Conservation (phyloP, 805 yeast species). For the Metschnikowia borealis region DNA sequence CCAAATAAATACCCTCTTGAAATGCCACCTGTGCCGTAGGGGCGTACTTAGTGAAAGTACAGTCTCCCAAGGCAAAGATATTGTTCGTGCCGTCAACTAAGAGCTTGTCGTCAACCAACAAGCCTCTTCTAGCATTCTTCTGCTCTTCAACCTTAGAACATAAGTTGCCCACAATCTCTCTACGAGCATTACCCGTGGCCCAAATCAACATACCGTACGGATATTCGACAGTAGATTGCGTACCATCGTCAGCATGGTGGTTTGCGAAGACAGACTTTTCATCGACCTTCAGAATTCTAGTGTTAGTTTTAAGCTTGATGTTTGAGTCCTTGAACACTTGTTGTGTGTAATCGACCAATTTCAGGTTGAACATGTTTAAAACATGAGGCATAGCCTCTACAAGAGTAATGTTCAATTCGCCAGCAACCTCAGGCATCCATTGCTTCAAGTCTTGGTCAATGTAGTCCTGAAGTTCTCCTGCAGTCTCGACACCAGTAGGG, state of each 20-base stretch:
- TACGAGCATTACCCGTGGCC: conserved; percentile 96
- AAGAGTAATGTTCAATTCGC: conserved; percentile 77
- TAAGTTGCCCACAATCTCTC: conserved; percentile 66
- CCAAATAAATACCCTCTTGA: conserved; percentile 86
- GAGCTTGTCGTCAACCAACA: conserved; percentile 71
- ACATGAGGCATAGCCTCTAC: conserved; percentile 92
- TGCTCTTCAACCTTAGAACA: conserved; percentile 69
- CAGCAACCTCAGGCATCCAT: conserved; percentile 84
- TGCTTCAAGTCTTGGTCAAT: conserved; percentile 84
- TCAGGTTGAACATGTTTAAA: conserved; percentile 66
- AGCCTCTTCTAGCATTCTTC: conserved; percentile 85
- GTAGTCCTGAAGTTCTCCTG: conserved; percentile 94
- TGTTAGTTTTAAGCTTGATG: conserved; percentile 73
- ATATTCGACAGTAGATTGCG: conserved; percentile 53
- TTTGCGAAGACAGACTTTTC: conserved; percentile 65
- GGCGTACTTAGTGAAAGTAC: conserved; percentile 85
- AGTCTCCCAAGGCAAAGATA: conserved; percentile 90
- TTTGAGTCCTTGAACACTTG: conserved; percentile 63
- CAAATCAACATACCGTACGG: conserved; percentile 93
- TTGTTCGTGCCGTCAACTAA: conserved; percentile 79
- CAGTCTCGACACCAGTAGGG: conserved; percentile 97
- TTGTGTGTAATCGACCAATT: conserved; percentile 74
- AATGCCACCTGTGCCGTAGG: conserved; percentile 98
- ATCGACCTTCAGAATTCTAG: conserved; percentile 85
- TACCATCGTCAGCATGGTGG: conserved; percentile 60